Evolutionary conservation across 345 rosid species (phyloP).

Genomic region (Luvunga scandens): DNA sequence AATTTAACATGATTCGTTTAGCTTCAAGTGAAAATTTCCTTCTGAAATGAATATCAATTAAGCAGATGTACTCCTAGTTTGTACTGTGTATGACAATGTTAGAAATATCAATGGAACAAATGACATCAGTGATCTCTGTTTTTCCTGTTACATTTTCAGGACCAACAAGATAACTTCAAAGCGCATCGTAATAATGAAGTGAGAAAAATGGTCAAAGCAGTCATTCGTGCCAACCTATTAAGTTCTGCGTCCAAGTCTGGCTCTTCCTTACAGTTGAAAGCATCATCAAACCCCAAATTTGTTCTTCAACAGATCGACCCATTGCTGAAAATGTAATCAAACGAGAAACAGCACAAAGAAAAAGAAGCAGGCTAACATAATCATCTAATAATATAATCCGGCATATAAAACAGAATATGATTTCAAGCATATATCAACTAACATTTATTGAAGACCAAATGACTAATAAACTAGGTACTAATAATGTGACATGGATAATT

Average conservation of each 20-base stretch:
- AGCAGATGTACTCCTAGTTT: too few species aligned
- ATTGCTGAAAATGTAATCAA: not conserved
- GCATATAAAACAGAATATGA: too few species aligned
- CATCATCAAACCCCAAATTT: conserved; percentile 66
- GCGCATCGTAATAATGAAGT: too few species aligned
- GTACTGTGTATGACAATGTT: not conserved
- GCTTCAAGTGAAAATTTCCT: not conserved
- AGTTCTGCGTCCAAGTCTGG: conserved; percentile 43
- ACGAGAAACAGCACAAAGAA: not conserved
- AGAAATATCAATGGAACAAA: not conserved
- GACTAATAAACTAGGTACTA: too few species aligned
- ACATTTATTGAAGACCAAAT: too few species aligned
- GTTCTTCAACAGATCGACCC: conserved; percentile 62
- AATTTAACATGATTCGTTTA: not conserved
- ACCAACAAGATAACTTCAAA: too few species aligned
- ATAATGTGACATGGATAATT: too few species aligned
- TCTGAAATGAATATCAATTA: not conserved
- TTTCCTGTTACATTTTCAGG: too few species aligned
- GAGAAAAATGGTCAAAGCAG: not conserved
- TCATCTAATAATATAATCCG: not conserved
- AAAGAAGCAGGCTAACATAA: not conserved
- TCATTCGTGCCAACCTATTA: conserved; percentile 40
- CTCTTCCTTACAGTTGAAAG: conserved; percentile 76
- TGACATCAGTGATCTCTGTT: too few species aligned
- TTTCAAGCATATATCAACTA: too few species aligned